Evolutionary conservation across 495 filamentous ascomycete species (phyloP), one percentile per base, ranked within the genome.

Genomic region (Melanomma pulvis-pyrius): DNA sequence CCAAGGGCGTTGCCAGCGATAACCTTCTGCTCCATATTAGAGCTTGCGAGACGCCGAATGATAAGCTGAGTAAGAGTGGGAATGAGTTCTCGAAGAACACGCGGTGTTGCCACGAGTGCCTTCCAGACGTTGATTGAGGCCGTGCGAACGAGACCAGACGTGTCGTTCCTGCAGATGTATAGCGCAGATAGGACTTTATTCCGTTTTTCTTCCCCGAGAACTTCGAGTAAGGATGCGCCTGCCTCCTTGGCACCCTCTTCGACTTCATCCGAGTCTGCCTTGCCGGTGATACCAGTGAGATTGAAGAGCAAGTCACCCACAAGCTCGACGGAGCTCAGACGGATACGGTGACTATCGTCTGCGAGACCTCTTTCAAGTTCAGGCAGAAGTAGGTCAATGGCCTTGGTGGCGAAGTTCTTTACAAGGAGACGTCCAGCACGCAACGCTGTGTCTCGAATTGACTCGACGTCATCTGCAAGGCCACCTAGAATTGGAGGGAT

Each of bases 291-390:
- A 76, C 94, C 94, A 29, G 96, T 97, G 59, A 98, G 86, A 74
- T 97, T 98, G 85, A 98, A 98, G 48, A 98, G 84, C 29, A 98
- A 82, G 75, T 98, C 96, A 48, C 94, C 94, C 66, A 98, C 96
- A 56, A 98, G 80, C 80, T 98, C 94, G 30, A 98, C 94, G 57
- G 94, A 98, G 77, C 92, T 97, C 69, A 98, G 87, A 77, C 94
- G 87, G 70, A 98, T 98, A 72, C 94, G 92, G 78, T 97, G 92
- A 76, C 85, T 98, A 74, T 96, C 91, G 71, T 98, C 93, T 24
- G 92, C 94, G 68, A 98, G 83, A 70, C 94, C 94, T 67, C 94
- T 89, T 76, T 98, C 93, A 60, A 98, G 84, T 76, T 98, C 94
- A 3, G 94, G 94, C 39, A 98, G 82, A 28, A 98, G 83, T 4